Evolutionary conservation across 805 yeast species (phyloP).

Genomic region (Candida anglica): DNA sequence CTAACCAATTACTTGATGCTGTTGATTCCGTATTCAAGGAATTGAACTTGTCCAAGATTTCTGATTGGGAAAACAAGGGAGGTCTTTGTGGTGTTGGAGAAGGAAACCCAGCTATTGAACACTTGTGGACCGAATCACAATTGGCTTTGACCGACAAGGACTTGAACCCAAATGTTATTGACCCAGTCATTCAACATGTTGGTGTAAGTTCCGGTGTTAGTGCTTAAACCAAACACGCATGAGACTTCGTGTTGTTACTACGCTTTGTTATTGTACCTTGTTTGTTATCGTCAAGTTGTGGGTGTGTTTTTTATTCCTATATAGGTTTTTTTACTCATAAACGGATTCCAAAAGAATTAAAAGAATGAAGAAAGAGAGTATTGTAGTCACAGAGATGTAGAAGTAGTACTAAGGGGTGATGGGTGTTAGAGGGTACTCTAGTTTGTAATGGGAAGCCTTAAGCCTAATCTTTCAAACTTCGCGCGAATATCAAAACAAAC

Average conservation of each 20-base stretch:
- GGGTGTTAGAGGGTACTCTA: too few relatives aligned
- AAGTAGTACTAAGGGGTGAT: too few relatives aligned
- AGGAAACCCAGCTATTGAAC: conserved; percentile 44
- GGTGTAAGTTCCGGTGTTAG: conserved; percentile 69
- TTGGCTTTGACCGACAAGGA: conserved; percentile 58
- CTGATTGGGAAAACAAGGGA: conserved; percentile 75
- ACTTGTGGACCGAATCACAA: conserved; percentile 87
- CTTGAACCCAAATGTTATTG: conserved; percentile 62
- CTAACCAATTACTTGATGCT: conserved; percentile 73
- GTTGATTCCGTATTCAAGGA: conserved; percentile 77
- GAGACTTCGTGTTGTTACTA: too few relatives aligned
- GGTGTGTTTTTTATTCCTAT: too few relatives aligned
- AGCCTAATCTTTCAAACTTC: too few relatives aligned
- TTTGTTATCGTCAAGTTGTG: too few relatives aligned
- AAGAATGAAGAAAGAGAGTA: background rate
- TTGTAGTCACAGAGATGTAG: too few relatives aligned
- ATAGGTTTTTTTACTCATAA: too few relatives aligned
- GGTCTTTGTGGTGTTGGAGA: conserved; percentile 92
- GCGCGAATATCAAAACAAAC: too few relatives aligned
- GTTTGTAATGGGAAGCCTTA: too few relatives aligned
- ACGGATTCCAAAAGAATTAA: too few relatives aligned
- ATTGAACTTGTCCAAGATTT: conserved; percentile 67
- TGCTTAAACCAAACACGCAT: conserved; percentile 10
- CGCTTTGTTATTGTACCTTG: too few relatives aligned
- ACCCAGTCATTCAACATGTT: conserved; percentile 58